phyloP scores from a whole-genome alignment of 805 yeast species.

The Teunomyces cretensis region DNA sequence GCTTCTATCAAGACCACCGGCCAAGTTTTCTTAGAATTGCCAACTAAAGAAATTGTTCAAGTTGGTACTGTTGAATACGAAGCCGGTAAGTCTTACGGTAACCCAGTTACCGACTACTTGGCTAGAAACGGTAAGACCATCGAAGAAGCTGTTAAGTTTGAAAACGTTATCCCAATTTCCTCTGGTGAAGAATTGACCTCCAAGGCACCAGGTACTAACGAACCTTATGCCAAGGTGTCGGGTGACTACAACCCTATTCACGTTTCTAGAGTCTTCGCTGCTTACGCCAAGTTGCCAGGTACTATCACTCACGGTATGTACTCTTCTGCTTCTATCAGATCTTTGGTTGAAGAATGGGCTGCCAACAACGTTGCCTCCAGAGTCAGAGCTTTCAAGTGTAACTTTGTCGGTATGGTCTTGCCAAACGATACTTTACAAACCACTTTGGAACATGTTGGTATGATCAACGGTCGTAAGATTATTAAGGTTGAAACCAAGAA shows the following conservation, averaged over 20 bases:
- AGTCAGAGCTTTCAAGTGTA: slow-evolving; percentile 90
- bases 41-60: slow-evolving; percentile 84
- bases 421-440: slow-evolving; percentile 91
- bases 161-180: slow-evolving; percentile 83
- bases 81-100: slow-evolving; percentile 93
- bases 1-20: slow-evolving; percentile 83
- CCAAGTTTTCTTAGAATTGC: slow-evolving; percentile 80
- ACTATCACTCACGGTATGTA: slow-evolving; percentile 99
- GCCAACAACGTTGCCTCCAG: slow-evolving; percentile 95
- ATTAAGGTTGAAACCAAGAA: slow-evolving; percentile 88
- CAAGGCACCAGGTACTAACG: slow-evolving; percentile 94
- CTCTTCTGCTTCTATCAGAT: slow-evolving; percentile 93
- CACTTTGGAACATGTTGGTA: slow-evolving; percentile 91
- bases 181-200: slow-evolving; percentile 60
- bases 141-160: slow-evolving; percentile 91
- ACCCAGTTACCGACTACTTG: slow-evolving; percentile 94
- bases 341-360: slow-evolving; percentile 96
- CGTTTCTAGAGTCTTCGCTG: slow-evolving; percentile 91
- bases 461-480: slow-evolving; percentile 98
- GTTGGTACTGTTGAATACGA: slow-evolving; percentile 82
- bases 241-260: slow-evolving; percentile 99
- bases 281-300: slow-evolving; percentile 92
- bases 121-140: slow-evolving; percentile 88
- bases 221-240: slow-evolving; percentile 93
- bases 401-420: slow-evolving; percentile 94